A percentile compares a stretch with the other conserved stretches of the same genome.
These are phyloP conservation scores for Scorias spongiosa DNA, from an alignment of 2,329 filamentous ascomycete genomes.

Conservation along the genomic window DNA sequence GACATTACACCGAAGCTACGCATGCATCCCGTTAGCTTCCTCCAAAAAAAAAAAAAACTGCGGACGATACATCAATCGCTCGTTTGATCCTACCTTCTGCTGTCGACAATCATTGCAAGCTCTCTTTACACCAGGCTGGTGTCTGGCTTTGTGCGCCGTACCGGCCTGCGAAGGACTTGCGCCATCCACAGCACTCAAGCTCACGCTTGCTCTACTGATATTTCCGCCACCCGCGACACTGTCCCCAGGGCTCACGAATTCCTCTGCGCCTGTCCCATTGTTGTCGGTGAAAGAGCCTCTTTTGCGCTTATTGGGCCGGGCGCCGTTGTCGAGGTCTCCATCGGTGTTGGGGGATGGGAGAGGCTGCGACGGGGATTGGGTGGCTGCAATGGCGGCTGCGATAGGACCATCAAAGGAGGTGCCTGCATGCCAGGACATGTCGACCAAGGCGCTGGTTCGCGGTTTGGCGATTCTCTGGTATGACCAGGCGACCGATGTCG, in stretches of 20 bases:
- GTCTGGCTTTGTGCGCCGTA: constrained; percentile 9
- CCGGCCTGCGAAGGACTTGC: background rate
- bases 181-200: background rate
- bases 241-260: constrained; percentile 4
- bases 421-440: constrained; percentile 13
- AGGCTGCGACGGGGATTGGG: background rate
- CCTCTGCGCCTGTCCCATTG: background rate
- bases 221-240: constrained; percentile 5
- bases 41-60: background rate
- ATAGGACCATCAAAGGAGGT: constrained; percentile 11
- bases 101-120: constrained; percentile 76
- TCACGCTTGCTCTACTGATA: background rate
- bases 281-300: constrained; percentile 4
- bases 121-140: constrained; percentile 46
- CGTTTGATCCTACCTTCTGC: constrained; percentile 49
- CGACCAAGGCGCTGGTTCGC: background rate
- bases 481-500: background rate
- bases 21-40: background rate
- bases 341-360: background rate
- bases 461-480: too few species aligned
- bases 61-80: background rate
- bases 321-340: background rate
- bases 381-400: background rate
- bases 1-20: constrained; percentile 67
- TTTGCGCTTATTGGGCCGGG: constrained; percentile 8